Base-by-base conservation (phyloP, 2,329 filamentous ascomycete genomes). In the Penicillium occitanis region DNA sequence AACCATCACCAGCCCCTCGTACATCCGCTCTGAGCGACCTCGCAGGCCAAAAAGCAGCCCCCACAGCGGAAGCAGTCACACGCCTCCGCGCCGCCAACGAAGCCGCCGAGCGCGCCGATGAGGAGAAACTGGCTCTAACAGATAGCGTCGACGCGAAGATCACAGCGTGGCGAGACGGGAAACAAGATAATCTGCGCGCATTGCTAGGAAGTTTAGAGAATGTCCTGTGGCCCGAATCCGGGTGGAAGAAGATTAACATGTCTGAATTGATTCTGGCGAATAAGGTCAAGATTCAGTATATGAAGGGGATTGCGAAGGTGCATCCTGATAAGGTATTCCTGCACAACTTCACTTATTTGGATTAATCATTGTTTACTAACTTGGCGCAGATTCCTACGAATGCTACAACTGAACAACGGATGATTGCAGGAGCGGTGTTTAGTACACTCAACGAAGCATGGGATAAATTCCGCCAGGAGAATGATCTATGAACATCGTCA, bases 291-390 rank as follows among this genome's bases (percentile, higher is more conserved):
- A 90, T 99, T 70, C 85, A 91, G 67, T 99, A 99, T 77, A 98
- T 99, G 95, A 97, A 97, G 86, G 95, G 94, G 5, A 98, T 99
- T 85, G 92, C 90, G 11, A 98, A 97, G 84, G 95, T 95, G 71
- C 95, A 99, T 84, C 95, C 95, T 68, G 95, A 99, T 78, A 99
- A 99, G 90, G 95, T 97, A 84, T 19, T 14, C 30, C 13, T 17
- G 17, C 22, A 30, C 7, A 6, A 33, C 28, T 51, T 19, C 4
- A 11, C 3, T 19, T 51, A 5, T 3, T 13, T 53, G 5, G 1
- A 11, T 53, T 44, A 2, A 7, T 2, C 17, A 50, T 13, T 14
- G 2, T 33, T 22, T 37, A 5, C 33, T 37, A 11, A 46, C 25
- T 58, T 59, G 4, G 19, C 1, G 19, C 68, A 87, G 87, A 86